Evolutionary conservation across 768 basidiomycete species (phyloP), one percentile per base, ranked within the genome.

Genomic region (Tulasnella calospora): DNA sequence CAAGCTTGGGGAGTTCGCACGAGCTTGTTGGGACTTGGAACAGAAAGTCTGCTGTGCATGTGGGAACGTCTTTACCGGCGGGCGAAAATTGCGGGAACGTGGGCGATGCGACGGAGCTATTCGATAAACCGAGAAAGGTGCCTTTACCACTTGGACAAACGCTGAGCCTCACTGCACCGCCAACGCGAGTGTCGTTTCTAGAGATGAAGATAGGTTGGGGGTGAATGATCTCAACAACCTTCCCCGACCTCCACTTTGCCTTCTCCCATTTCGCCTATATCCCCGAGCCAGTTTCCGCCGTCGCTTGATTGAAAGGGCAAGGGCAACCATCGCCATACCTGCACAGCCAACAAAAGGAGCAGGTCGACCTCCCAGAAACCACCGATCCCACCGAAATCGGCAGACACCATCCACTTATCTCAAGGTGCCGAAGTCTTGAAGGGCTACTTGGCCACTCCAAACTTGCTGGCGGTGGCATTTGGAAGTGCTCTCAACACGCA

Each of bases 11-110:
- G 44, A 7, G 77, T 78, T 13, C 33, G 77, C 33, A 78, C 77
- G 69, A 73, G 67, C 23, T 72, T 78, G 71, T 51, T 78, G 36
- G 77, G 77, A 19, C 72, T 78, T 46, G 77, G 77, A 9, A 69
- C 75, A 8, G 61, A 61, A 33, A 55, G 30, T 7, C 47, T 57
- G 21, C 33, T 40, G 75, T 38, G 44, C 27, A 72, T 41, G 38
- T 40, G 71, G 71, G 71, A 72, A 46, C 36, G 38, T 72, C 71
- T 0, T 67, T 30, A 0, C 61, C 61, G 0, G 61, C 27, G 15
- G 27, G 61, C 35, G 12, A 30, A 2, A 33, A 33, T 51, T 23
- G 51, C 21, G n/a, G 51, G 4, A 9, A 21, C n/a, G 51, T n/a
- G 6, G 12, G 19, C n/a, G 75, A 61, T 40, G 27, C 75, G 4